Evolutionary conservation across 768 basidiomycete species (phyloP), one percentile per base, ranked within the genome.

Genomic region (Mycena epipterygia): DNA sequence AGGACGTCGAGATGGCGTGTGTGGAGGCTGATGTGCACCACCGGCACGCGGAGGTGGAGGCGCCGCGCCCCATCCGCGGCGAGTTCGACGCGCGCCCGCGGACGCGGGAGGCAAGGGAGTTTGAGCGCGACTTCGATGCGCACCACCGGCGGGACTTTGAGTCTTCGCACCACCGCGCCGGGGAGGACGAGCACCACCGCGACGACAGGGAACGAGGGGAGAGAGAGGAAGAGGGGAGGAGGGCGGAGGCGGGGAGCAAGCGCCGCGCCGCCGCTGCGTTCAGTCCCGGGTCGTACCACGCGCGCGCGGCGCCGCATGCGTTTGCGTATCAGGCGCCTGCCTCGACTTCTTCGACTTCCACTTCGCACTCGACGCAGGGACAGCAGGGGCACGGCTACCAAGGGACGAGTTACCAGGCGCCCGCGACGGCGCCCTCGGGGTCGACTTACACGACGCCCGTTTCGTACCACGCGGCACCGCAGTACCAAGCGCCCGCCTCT

Each of bases 241-340:
- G 41, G 3, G 33, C 5, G 12, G 52, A 37, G 23, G 71, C 35
- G 25, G 68, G 68, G 44, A 63, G 52, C 29, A 73, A 67, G 51
- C 49, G 71, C 11, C 57, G 71, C 16, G 72, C 72, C 27, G 68
- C 30, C 32, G 68, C 64, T 7, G 72, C 72, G 59, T 73, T 73
- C 42, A 73, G 72, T 48, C 72, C 72, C 25, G 33, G 52, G 30
- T 57, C 53, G 53, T 70, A 73, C 21, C 70, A 67, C 67, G 55
- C 42, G 23, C 58, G 65, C 67, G 55, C 42, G 23, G 53, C 41
- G 51, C 33, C 56, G 65, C 57, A 25, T 46, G n/a, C 61, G 41
- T 51, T n/a, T 49, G 51, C 33, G 55, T 33, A 32, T 55, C 49
- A n/a, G n/a, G 5, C 27, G 41, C 51, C n/a, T n/a, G n/a, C n/a